Evolutionary conservation across 2,329 filamentous ascomycete species (phyloP).

Genomic region (Fusarium graminum): DNA sequence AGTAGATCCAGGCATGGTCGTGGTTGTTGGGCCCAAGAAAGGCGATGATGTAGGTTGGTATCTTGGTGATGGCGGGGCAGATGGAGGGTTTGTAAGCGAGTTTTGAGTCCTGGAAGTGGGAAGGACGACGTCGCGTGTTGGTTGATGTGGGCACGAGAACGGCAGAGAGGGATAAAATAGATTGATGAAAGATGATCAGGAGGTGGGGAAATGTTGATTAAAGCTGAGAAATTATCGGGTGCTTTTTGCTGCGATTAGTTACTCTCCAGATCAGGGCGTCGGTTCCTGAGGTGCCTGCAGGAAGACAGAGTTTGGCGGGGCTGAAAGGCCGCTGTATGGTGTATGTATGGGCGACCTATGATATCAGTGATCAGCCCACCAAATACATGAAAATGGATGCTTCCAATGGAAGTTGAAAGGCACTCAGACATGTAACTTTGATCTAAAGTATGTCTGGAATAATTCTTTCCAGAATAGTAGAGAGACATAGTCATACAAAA

Average conservation of each 20-base stretch:
- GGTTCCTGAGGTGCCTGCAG: constrained; percentile 33
- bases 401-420: not conserved
- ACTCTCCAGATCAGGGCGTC: constrained; percentile 10
- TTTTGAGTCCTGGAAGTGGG: constrained; percentile 12
- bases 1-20: constrained; percentile 57
- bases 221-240: constrained; percentile 20
- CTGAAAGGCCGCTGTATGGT: constrained; percentile 18
- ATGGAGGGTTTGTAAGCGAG: constrained; percentile 28
- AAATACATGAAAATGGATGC: not conserved
- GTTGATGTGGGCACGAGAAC: not conserved
- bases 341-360: constrained; percentile 9
- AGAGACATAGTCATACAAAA: accelerated
- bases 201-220: constrained; percentile 18
- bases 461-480: not conserved
- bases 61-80: constrained; percentile 33
- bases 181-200: constrained; percentile 5
- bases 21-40: constrained; percentile 15
- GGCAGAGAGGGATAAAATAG: not conserved
- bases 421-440: not conserved
- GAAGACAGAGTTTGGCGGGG: constrained; percentile 22
- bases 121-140: not conserved
- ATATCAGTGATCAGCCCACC: constrained; percentile 37
- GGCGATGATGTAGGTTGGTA: constrained; percentile 32
- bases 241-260: constrained; percentile 9
- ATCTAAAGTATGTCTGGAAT: not conserved